Percentiles rank a stretch among this genome's conserved stretches.
These are phyloP conservation scores for Moesziomyces antarcticus DNA, from an alignment of 1,284 basidiomycete genomes.

Conservation along the genomic window DNA sequence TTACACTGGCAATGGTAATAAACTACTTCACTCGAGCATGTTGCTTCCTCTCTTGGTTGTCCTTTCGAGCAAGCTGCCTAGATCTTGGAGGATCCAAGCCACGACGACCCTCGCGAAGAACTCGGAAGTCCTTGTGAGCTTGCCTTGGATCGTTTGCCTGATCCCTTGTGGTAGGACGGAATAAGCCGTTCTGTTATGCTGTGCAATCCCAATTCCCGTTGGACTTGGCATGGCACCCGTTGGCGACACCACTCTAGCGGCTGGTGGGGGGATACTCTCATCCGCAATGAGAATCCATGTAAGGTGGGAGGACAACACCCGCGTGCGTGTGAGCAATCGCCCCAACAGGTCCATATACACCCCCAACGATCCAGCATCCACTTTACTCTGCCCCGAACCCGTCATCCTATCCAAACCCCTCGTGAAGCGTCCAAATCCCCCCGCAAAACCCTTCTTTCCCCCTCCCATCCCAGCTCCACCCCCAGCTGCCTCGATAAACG, in stretches of 20 bases:
- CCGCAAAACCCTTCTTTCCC: slow-evolving; percentile 5
- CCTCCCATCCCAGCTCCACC: neutral
- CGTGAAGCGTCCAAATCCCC: slow-evolving; percentile 22
- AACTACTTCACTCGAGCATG: no score
- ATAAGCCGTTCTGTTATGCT: slow-evolving; percentile 19
- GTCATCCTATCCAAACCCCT: slow-evolving; percentile 29
- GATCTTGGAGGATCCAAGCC: slow-evolving; percentile 84
- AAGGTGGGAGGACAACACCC: slow-evolving; percentile 8
- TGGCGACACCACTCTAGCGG: neutral
- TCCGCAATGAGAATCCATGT: slow-evolving; percentile 11
- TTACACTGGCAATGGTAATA: no score
- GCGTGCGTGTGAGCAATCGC: neutral
- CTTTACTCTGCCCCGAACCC: slow-evolving; percentile 10
- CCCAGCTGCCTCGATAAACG: slow-evolving; percentile 71
- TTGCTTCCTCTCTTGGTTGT: slow-evolving; percentile 18
- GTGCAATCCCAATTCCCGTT: slow-evolving; percentile 9
- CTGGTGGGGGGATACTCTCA: slow-evolving; percentile 1
- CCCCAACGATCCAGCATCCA: slow-evolving; percentile 1
- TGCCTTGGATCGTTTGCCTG: slow-evolving; percentile 77
- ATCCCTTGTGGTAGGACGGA: slow-evolving; percentile 70
- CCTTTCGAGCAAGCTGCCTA: slow-evolving; percentile 76
- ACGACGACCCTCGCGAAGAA: slow-evolving; percentile 90
- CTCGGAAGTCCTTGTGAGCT: slow-evolving; percentile 82
- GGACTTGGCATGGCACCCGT: slow-evolving; percentile 5
- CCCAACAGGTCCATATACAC: slow-evolving; percentile 13